Evolutionary conservation across 2,329 filamentous ascomycete genomes (phyloP), one percentile per base, ranked within the genome.

Genomic region (Pseudogymnoascus sp.): DNA sequence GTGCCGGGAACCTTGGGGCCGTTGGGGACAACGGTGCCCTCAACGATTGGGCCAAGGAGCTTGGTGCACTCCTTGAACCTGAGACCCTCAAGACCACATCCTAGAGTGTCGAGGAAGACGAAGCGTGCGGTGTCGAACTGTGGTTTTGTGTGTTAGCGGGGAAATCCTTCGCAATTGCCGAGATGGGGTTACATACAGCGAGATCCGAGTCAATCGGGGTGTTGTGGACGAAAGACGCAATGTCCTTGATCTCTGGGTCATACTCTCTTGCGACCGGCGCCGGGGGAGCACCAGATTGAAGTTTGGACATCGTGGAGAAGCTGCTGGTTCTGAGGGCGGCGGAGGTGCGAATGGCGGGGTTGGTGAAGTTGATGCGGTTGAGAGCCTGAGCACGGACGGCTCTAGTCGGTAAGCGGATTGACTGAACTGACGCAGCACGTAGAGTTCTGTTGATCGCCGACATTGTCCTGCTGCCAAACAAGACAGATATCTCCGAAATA

Each of bases 21-120:
- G 74, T 96, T 93, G 74, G 95, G 93, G 62, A 97, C 93, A 53
- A 88, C 79, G 62, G 95, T 97, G 70, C 93, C 95, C 65, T 90
- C 87, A 60, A 99, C 93, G 69, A 93, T 83, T 61, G 95, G 95
- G 19, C 95, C 95, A 42, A 99, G 87, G 65, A 97, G 85, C 81
- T 97, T 97, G 68, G 89, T 87, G 84, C 95, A 97, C 79, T 97
- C 91, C 77, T 93, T 91, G 82, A 99, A 99, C 70, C 89, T 88
- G 73, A 99, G 85, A 69, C 91, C 95, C 81, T 97, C 93, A 67
- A 99, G 87, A 75, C 95, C 95, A 77, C 95, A 99, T 73, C 95
- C 95, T 59, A 99, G 85, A 63, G 95, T 97, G 77, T 99, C 95
- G 74, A 97, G 86, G 77, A 99, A 92, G 70, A 97, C 93, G 81